Base-by-base conservation (phyloP, 2,329 filamentous ascomycete species). In the Arthrobotrys megalospora region DNA sequence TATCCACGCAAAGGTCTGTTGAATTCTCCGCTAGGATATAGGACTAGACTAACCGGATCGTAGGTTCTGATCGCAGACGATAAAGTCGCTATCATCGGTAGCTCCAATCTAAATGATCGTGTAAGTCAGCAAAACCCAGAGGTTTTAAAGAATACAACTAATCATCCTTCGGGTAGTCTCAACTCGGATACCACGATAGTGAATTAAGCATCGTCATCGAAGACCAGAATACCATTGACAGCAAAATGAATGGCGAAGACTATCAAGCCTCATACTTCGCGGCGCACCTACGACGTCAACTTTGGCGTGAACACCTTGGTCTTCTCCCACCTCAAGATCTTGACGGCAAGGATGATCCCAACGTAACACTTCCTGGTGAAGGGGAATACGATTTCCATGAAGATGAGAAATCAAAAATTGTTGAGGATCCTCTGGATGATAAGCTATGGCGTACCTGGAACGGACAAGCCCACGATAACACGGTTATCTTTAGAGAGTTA, bases 281-380 rank as follows among this genome's bases (percentile, higher is more conserved):
- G 0, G 88, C 92, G 1, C 94, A 93, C 0, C 87, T 97, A 3
- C 89, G 94, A 53, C 89, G 93, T 16, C 93, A 92, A 81, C 88
- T 97, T 6, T 97, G 93, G 92, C 90, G 94, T 52, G 95, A 97
- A 85, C 95, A 98, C 83, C 86, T 97, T 11, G 95, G 95, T 0
- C 87, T 97, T 2, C 85, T 97, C 1, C 90, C 88, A 3, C 88
- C 92, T 0, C 93, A 97, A 83, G 86, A 90, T 16, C 87, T 91
- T 76, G 89, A 93, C 81, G 91, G 89, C 1, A 85, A 84, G 4
- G 84, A 90, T 3, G 92, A 95, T 80, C 87, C 89, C 36, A 94
- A 94, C 81, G 92, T 92, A 0, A 90, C 91, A 82, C 92, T 92
- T 0, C 93, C 93, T 0, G 87, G 88, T 69, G 86, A 90, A 0